Percentiles rank a stretch among this genome's conserved stretches.
Evolutionary conservation across 192 early-diverging fungal genomes (phyloP).

Genomic region (Chytriomyces confervae): DNA sequence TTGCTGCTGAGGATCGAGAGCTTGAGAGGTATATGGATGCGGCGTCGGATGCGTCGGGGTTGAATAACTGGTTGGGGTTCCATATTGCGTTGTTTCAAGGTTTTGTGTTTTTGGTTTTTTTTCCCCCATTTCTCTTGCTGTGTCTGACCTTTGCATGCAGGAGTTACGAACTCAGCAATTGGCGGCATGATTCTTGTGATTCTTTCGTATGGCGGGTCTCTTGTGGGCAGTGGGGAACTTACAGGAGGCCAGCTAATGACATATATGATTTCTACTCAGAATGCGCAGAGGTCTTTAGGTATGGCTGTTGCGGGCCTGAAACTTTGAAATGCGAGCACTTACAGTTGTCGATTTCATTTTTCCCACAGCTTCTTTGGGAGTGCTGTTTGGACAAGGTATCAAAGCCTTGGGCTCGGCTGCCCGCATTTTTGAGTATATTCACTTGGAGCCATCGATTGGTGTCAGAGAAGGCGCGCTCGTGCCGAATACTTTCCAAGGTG

Average conservation of each 20-base stretch:
- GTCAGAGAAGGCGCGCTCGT: not conserved
- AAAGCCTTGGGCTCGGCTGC: constrained; percentile 45
- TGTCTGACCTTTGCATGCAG: constrained; percentile 12
- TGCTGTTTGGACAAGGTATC: constrained; percentile 52
- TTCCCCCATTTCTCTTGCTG: not conserved
- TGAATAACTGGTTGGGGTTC: constrained; percentile 38
- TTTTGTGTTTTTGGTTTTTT: not conserved
- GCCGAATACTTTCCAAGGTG: constrained; percentile 32
- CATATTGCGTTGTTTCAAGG: constrained; percentile 53
- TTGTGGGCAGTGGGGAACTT: constrained; percentile 43
- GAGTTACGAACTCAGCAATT: constrained; percentile 47
- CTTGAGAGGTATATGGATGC: constrained; percentile 41
- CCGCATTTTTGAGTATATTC: constrained; percentile 52
- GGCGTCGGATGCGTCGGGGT: constrained; percentile 5
- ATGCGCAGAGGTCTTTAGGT: constrained; percentile 45
- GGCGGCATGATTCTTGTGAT: constrained; percentile 50
- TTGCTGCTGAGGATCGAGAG: constrained; percentile 44
- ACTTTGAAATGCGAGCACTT: not conserved
- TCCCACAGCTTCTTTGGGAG: constrained; percentile 42
- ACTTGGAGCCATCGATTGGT: constrained; percentile 32
- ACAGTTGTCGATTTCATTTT: constrained; percentile 13
- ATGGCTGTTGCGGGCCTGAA: not conserved
- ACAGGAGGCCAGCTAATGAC: constrained; percentile 48
- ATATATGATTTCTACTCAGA: constrained; percentile 55
- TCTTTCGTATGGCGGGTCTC: constrained; percentile 44